Conservation (phyloP, 108 stramenopile genomes). For the Discostella stelligeroides region DNA sequence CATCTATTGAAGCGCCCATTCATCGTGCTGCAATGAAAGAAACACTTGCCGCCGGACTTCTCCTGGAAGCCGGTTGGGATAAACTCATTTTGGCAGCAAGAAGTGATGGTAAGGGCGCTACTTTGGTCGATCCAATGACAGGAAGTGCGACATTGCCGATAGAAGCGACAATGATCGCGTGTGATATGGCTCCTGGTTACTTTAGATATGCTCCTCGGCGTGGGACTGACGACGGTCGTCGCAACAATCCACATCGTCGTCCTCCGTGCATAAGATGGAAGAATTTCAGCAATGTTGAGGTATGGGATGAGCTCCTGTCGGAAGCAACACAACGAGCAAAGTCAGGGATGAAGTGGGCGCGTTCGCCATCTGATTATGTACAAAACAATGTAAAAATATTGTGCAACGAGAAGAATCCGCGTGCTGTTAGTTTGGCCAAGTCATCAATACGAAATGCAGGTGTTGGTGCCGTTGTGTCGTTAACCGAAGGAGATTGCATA, state of each 20-base stretch:
- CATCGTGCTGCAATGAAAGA: constrained; percentile 89
- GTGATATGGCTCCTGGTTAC: constrained; percentile 79
- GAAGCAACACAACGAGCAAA: constrained; percentile 65
- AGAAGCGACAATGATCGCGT: constrained; percentile 81
- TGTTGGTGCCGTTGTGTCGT: constrained; percentile 46
- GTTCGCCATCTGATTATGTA: constrained; percentile 2
- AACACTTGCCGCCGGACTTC: constrained; percentile 75
- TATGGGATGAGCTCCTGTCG: constrained; percentile 68
- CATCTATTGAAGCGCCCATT: constrained; percentile 36
- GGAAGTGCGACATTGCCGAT: constrained; percentile 76
- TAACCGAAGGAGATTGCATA: constrained; percentile 67
- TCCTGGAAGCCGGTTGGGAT: constrained; percentile 71
- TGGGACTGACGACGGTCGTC: constrained; percentile 21
- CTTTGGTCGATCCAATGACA: constrained; percentile 83
- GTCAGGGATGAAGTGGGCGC: constrained; percentile 59
- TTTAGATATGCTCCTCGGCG: constrained; percentile 58
- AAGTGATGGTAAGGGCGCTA: constrained; percentile 24
- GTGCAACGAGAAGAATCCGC: constrained; percentile 53
- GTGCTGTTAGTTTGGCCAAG: constrained; percentile 43
- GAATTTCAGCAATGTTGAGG: constrained; percentile 25
- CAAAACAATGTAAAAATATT: constrained; percentile 41
- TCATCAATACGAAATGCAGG: constrained; percentile 56
- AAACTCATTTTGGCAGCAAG: constrained; percentile 49
- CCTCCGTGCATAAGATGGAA: constrained; percentile 84
- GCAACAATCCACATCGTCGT: constrained; percentile 43